Percentiles rank a stretch among this genome's conserved stretches.
phyloP scores from a whole-genome alignment of 108 stramenopile genomes.

The Poteriospumella lacustris region DNA sequence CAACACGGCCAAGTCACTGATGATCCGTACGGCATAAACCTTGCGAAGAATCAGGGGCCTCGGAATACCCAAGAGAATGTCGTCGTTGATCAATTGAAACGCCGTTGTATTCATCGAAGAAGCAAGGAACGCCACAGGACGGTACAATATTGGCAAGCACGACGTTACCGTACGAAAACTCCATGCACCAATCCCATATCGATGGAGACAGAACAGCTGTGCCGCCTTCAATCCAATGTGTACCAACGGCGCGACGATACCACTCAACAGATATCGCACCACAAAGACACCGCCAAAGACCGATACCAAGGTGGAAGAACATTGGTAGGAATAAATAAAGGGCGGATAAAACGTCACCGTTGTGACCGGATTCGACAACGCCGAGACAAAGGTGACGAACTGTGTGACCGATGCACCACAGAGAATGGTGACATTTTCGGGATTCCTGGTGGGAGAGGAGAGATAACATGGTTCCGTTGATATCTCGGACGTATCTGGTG shows the following conservation, averaged over 20 bases:
- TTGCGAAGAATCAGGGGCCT: no score
- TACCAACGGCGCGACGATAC: background rate
- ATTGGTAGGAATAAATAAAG: conserved; percentile 24
- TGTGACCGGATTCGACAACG: background rate
- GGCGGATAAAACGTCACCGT: background rate
- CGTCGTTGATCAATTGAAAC: no score
- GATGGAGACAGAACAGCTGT: background rate
- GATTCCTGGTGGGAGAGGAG: background rate
- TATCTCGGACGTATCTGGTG: background rate
- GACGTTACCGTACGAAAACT: background rate
- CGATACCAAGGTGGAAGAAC: background rate
- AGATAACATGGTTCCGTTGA: background rate
- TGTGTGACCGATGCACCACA: no score
- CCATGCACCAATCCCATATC: background rate
- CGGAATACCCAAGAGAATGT: no score
- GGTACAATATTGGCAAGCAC: background rate
- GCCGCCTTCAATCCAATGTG: background rate
- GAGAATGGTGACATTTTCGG: no score
- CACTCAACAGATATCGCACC: background rate
- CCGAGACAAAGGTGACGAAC: no score
- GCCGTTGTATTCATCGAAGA: no score
- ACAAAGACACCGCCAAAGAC: background rate
- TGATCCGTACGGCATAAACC: background rate
- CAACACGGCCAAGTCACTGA: background rate
- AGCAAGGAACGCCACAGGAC: no score